These are phyloP conservation scores for Climacium dendroides DNA, from an alignment of 225 moss, liverwort and hornwort genomes.

Conservation along the genomic window DNA sequence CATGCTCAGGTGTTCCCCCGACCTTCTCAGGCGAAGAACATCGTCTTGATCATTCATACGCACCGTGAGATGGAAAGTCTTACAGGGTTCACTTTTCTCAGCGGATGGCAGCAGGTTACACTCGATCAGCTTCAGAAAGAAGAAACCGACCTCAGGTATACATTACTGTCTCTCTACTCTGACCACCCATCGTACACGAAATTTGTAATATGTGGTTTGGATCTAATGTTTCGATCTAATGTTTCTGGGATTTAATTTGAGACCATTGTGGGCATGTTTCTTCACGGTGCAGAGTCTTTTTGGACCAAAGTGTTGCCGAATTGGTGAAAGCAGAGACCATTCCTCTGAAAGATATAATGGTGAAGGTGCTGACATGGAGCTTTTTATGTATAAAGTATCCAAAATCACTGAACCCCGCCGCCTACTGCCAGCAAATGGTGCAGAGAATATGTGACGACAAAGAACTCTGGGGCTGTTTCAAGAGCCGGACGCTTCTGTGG, in stretches of 20 bases:
- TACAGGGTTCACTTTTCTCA: slow-evolving; percentile 48
- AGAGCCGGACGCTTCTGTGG: slow-evolving; percentile 28
- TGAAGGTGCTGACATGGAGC: slow-evolving; percentile 52
- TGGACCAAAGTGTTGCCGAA: slow-evolving; percentile 36
- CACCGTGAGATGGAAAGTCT: slow-evolving; percentile 28
- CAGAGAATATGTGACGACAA: slow-evolving; percentile 28
- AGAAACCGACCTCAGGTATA: slow-evolving; percentile 36
- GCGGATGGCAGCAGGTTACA: slow-evolving; percentile 49
- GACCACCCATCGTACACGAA: neutral
- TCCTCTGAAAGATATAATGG: slow-evolving; percentile 32
- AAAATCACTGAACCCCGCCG: slow-evolving; percentile 15
- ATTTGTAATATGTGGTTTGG: neutral
- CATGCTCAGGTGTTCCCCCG: slow-evolving; percentile 9
- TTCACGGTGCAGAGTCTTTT: slow-evolving; percentile 28
- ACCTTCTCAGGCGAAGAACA: slow-evolving; percentile 13
- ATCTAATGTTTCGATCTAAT: neutral
- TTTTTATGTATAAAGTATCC: slow-evolving; percentile 55
- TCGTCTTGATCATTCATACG: slow-evolving; percentile 38
- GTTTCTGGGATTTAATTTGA: neutral
- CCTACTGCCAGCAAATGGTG: slow-evolving; percentile 42
- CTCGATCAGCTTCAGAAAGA: slow-evolving; percentile 48
- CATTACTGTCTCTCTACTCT: neutral
- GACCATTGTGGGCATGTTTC: neutral
- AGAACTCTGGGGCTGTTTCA: slow-evolving; percentile 33
- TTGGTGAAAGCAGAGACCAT: slow-evolving; percentile 28